Percentiles rank a stretch among this genome's conserved stretches.
These are phyloP conservation scores for Phallus indusiatus DNA, from an alignment of 768 basidiomycete species.

Conservation along the genomic window DNA sequence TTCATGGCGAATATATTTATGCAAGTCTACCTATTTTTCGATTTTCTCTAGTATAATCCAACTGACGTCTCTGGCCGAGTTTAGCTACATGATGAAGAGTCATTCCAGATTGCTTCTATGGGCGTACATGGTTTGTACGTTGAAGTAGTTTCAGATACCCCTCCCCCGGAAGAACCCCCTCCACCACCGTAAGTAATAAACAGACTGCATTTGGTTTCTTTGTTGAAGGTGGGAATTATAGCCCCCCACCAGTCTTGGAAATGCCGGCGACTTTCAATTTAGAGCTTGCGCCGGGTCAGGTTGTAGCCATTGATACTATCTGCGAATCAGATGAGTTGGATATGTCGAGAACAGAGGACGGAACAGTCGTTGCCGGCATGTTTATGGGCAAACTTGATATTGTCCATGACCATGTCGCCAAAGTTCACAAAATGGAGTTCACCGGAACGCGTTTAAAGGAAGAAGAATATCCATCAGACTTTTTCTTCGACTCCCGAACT, in stretches of 20 bases:
- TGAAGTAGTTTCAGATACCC: constrained; percentile 78
- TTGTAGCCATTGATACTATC: constrained; percentile 71
- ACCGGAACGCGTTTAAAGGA: constrained; percentile 64
- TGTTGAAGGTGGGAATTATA: constrained; percentile 13
- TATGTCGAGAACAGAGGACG: constrained; percentile 89
- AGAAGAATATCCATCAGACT: constrained; percentile 54
- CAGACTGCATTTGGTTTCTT: constrained; percentile 3
- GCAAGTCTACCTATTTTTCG: constrained; percentile 31
- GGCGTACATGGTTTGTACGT: constrained; percentile 75
- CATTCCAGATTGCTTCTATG: constrained; percentile 81
- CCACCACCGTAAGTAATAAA: constrained; percentile 38
- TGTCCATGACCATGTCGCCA: constrained; percentile 60
- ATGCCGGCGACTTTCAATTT: constrained; percentile 83
- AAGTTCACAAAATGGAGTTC: constrained; percentile 66
- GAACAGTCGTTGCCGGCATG: constrained; percentile 72
- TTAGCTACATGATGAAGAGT: constrained; percentile 76
- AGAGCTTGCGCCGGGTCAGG: constrained; percentile 70
- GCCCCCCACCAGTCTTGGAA: constrained; percentile 66
- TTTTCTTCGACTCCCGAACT: constrained; percentile 68
- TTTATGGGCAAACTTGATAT: constrained; percentile 88
- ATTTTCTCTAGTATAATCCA: constrained; percentile 4
- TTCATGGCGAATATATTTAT: constrained; percentile 78
- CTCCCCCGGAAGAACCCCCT: constrained; percentile 77
- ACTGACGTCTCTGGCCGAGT: constrained; percentile 10
- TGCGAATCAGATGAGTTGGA: constrained; percentile 77